Evolutionary conservation across 345 rosid genomes (phyloP).

Genomic region (Syzygium oleosum): DNA sequence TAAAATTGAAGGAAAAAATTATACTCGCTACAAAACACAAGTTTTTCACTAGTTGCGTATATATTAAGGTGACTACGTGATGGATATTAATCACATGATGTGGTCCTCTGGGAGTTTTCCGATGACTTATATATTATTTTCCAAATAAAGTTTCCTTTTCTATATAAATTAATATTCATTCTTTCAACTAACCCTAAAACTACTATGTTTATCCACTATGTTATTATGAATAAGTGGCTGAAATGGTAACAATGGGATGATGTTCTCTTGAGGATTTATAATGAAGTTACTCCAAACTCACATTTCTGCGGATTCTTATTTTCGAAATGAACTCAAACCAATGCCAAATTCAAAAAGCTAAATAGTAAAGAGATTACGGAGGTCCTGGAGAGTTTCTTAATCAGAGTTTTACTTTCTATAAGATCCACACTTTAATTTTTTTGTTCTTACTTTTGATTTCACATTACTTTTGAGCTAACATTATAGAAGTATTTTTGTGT

Average conservation of each 20-base stretch:
- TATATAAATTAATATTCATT: background rate
- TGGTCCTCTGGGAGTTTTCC: background rate
- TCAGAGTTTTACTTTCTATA: background rate
- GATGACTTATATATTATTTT: background rate
- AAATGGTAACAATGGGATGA: background rate
- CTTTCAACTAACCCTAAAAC: background rate
- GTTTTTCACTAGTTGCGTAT: background rate
- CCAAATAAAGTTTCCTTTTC: background rate
- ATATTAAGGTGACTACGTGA: background rate
- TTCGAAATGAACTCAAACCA: background rate
- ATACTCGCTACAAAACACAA: background rate
- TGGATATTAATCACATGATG: background rate
- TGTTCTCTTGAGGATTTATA: background rate
- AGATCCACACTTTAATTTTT: background rate
- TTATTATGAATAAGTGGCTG: background rate
- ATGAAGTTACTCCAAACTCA: background rate
- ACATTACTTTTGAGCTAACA: background rate
- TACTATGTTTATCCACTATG: background rate
- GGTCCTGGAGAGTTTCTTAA: background rate
- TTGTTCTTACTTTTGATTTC: background rate
- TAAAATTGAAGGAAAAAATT: background rate
- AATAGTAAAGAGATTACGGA: background rate
- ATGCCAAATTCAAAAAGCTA: background rate
- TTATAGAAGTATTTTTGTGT: background rate
- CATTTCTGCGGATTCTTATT: background rate